Conservation (phyloP, 2,329 filamentous ascomycete species). For the Penicillium digitatum region DNA sequence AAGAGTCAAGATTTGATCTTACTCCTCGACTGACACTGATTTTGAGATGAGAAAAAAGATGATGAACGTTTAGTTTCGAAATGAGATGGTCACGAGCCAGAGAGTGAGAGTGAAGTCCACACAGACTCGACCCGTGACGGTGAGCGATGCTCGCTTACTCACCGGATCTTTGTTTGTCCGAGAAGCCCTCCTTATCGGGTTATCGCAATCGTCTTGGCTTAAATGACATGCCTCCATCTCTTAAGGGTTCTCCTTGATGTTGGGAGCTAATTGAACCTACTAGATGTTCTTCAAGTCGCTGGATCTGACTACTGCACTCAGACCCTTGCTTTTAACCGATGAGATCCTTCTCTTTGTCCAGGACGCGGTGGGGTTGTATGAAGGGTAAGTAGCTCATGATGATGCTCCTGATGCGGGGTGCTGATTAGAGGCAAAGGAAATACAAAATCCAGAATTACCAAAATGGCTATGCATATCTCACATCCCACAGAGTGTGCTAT, state of each 20-base stretch:
- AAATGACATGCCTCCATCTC: not conserved
- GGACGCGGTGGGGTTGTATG: constrained; percentile 94
- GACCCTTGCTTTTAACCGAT: constrained; percentile 86
- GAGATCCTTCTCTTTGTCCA: constrained; percentile 95
- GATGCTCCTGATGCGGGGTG: constrained; percentile 16
- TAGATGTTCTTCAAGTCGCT: constrained; percentile 97
- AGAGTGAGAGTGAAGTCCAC: not conserved
- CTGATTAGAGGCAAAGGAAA: constrained; percentile 57
- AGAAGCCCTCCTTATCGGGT: constrained; percentile 5
- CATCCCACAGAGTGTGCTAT: constrained; percentile 92
- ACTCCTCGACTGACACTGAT: constrained; percentile 1
- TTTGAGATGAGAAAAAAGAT: not conserved
- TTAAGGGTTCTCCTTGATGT: constrained; percentile 12
- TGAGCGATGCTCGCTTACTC: constrained; percentile 9
- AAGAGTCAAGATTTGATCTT: constrained; percentile 2
- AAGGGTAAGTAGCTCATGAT: constrained; percentile 65
- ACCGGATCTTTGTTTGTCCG: constrained; percentile 11
- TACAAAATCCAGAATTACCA: constrained; percentile 92
- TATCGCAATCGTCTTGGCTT: constrained; percentile 12
- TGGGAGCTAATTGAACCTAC: constrained; percentile 41
- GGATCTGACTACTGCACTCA: constrained; percentile 92
- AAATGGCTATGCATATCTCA: constrained; percentile 93
- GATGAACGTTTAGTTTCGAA: not conserved
- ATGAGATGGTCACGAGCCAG: not conserved
- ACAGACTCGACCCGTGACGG: constrained; percentile 3